A percentile compares a stretch with the other conserved stretches of the same genome.
These are phyloP conservation scores for Acacia pycnantha DNA, from an alignment of 331 rosid genomes.

Conservation along the genomic window DNA sequence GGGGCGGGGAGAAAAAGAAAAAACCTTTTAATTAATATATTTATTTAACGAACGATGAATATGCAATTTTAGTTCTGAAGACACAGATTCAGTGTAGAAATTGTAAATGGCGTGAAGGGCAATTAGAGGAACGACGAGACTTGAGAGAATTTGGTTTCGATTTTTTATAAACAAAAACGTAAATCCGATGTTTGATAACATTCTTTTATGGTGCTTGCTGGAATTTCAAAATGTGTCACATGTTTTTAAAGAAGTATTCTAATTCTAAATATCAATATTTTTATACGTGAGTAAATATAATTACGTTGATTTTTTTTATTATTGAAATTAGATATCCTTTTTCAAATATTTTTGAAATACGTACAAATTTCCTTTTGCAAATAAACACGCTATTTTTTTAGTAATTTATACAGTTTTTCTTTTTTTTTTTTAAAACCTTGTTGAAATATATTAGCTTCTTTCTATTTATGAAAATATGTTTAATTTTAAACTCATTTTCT, in stretches of 20 bases:
- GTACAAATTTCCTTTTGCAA: background rate
- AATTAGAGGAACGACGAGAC: background rate
- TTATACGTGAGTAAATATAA: background rate
- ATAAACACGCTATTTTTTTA: background rate
- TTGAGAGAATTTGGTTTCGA: background rate
- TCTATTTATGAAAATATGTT: too few species aligned
- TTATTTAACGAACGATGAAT: slow-evolving; percentile 35
- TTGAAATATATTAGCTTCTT: background rate
- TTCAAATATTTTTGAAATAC: background rate
- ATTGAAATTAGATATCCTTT: background rate
- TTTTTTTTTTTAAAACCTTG: background rate
- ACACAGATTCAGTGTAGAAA: slow-evolving; percentile 35
- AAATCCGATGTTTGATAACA: background rate
- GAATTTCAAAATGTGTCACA: background rate
- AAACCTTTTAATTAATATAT: background rate
- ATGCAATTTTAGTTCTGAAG: slow-evolving; percentile 34
- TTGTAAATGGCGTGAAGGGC: slow-evolving; percentile 38
- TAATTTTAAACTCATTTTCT: too few species aligned
- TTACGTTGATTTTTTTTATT: background rate
- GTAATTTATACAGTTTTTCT: background rate
- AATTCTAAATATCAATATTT: background rate
- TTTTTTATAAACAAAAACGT: background rate
- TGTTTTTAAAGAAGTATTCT: background rate
- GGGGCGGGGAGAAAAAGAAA: too few species aligned
- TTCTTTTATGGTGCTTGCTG: background rate